A percentile compares a stretch with the other conserved stretches of the same genome.
These are phyloP conservation scores for Arthrocladium fulminans DNA, from an alignment of 2,329 filamentous ascomycete species.

Conservation along the genomic window DNA sequence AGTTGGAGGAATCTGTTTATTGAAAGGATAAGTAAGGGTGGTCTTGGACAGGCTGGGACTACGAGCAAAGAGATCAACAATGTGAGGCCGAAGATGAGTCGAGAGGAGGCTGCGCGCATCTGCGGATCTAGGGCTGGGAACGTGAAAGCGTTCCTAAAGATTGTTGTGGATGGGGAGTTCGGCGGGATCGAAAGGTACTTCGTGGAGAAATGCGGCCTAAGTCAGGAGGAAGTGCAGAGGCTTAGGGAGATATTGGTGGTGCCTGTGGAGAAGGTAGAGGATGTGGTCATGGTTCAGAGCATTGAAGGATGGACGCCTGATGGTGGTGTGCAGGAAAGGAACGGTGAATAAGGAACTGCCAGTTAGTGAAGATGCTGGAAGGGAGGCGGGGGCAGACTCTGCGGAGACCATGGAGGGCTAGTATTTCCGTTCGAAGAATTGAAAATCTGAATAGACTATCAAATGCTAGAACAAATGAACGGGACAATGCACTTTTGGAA, in stretches of 20 bases:
- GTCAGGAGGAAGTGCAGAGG: slow-evolving; percentile 15
- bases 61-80: not conserved
- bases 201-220: slow-evolving; percentile 18
- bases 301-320: slow-evolving; percentile 20
- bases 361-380: not conserved
- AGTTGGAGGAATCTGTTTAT: slow-evolving; percentile 21
- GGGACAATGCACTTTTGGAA: too few relatives aligned
- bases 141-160: slow-evolving; percentile 19
- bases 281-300: slow-evolving; percentile 10
- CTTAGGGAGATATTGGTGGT: slow-evolving; percentile 16
- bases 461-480: too few relatives aligned
- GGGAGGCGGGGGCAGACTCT: too few relatives aligned
- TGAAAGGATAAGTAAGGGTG: slow-evolving; percentile 16
- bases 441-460: too few relatives aligned
- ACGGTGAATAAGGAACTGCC: not conserved
- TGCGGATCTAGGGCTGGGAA: slow-evolving; percentile 20
- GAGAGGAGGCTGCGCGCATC: slow-evolving; percentile 21
- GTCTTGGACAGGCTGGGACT: slow-evolving; percentile 14
- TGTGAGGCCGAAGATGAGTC: slow-evolving; percentile 11
- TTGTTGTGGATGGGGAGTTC: slow-evolving; percentile 20
- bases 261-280: slow-evolving; percentile 10
- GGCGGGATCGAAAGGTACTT: slow-evolving; percentile 21
- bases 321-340: slow-evolving; percentile 15
- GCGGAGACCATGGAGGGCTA: too few relatives aligned
- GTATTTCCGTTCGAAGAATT: too few relatives aligned